These are phyloP conservation scores for Mycena leptocephala DNA, from an alignment of 768 basidiomycete species.

Conservation along the genomic window DNA sequence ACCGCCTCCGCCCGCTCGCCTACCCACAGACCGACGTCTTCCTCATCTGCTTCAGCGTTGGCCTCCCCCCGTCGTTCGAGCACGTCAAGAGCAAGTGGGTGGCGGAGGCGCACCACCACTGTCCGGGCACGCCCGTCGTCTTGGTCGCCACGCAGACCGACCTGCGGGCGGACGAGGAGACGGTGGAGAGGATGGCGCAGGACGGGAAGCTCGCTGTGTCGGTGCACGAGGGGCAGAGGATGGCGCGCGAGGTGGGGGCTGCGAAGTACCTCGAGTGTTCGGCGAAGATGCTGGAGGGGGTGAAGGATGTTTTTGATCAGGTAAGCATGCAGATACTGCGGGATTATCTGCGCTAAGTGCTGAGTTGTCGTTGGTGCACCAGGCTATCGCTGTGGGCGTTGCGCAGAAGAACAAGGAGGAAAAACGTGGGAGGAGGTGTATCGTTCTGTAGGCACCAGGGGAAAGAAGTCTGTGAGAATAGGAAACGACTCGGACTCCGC, in stretches of 20 bases:
- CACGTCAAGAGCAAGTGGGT: slow-evolving; percentile 99
- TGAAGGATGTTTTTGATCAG: slow-evolving; percentile 99
- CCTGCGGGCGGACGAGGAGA: slow-evolving; percentile 92
- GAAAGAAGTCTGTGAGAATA: too few species aligned
- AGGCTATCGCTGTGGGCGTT: too few species aligned
- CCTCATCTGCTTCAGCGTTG: slow-evolving; percentile 99
- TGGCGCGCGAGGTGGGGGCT: slow-evolving; percentile 97
- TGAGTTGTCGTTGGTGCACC: too few species aligned
- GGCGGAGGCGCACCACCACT: slow-evolving; percentile 99
- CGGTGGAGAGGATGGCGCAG: slow-evolving; percentile 96
- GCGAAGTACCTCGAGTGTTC: slow-evolving; percentile 99
- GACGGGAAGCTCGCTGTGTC: slow-evolving; percentile 96
- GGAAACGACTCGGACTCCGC: too few species aligned
- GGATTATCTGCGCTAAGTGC: too few species aligned
- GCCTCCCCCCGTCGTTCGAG: slow-evolving; percentile 97
- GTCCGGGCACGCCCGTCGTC: slow-evolving; percentile 98
- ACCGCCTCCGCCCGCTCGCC: slow-evolving; percentile 97
- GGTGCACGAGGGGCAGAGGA: slow-evolving; percentile 90
- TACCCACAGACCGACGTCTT: slow-evolving; percentile 99
- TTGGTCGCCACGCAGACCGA: slow-evolving; percentile 99
- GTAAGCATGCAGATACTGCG: too few species aligned
- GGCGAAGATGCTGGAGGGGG: slow-evolving; percentile 97
- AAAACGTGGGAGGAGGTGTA: too few species aligned
- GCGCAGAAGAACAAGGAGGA: too few species aligned
- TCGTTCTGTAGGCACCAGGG: too few species aligned